These are phyloP conservation scores for Tephrocybe sp. DNA, from an alignment of 768 basidiomycete genomes.

Conservation along the genomic window DNA sequence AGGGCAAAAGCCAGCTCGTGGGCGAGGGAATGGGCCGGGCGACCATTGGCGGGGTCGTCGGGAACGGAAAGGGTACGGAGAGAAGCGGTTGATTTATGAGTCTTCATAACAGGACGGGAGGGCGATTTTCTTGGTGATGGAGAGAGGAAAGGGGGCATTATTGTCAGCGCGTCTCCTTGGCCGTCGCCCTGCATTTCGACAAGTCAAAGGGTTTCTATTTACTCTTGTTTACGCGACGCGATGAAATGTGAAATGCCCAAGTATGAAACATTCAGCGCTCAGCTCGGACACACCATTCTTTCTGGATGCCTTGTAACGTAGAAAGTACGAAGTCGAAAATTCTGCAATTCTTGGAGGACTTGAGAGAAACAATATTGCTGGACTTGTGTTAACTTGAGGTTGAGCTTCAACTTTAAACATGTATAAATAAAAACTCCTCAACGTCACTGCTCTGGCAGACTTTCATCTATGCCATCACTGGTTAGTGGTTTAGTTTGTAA, in stretches of 20 bases:
- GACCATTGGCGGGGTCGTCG: slow-evolving; percentile 43
- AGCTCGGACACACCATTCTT: too few species aligned
- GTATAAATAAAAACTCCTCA: slow-evolving; percentile 5
- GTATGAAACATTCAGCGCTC: too few species aligned
- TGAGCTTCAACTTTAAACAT: slow-evolving; percentile 9
- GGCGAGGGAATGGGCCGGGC: slow-evolving; percentile 61
- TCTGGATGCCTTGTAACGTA: too few species aligned
- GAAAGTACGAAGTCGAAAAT: too few species aligned
- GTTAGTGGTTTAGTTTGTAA: neutral
- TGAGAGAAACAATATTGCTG: too few species aligned
- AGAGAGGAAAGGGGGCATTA: slow-evolving; percentile 30
- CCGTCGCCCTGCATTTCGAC: slow-evolving; percentile 23
- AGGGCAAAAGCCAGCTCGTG: slow-evolving; percentile 86
- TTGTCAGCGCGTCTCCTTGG: slow-evolving; percentile 26
- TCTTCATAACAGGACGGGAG: slow-evolving; percentile 29
- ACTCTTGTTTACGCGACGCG: slow-evolving; percentile 20
- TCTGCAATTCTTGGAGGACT: too few species aligned
- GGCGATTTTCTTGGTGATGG: slow-evolving; percentile 33
- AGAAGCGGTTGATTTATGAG: slow-evolving; percentile 50
- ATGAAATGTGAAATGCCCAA: too few species aligned
- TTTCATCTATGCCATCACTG: slow-evolving; percentile 3
- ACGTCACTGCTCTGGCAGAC: neutral
- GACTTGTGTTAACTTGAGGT: too few species aligned
- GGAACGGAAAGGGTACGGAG: slow-evolving; percentile 39
- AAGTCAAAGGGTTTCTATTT: slow-evolving; percentile 15